These are phyloP conservation scores for Pythium scleroteichum DNA, from an alignment of 352 stramenopile species.

Conservation along the genomic window DNA sequence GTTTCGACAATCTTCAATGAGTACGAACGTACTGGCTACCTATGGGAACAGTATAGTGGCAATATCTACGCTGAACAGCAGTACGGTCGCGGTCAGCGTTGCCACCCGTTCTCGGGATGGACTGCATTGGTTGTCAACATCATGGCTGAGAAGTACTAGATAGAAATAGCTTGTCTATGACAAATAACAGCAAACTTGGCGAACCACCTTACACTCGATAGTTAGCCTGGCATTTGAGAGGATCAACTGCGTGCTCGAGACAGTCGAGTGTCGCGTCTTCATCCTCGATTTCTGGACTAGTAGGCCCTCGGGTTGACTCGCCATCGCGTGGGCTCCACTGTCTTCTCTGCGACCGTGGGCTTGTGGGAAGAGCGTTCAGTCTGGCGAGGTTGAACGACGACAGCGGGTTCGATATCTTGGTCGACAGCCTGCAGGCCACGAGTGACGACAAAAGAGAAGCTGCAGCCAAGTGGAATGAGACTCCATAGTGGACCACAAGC, in stretches of 20 bases:
- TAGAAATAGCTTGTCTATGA: not conserved
- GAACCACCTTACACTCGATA: constrained; percentile 52
- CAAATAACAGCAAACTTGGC: not conserved
- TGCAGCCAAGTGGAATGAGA: constrained; percentile 41
- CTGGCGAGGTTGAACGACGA: constrained; percentile 14
- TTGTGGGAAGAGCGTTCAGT: constrained; percentile 18
- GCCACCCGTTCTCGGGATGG: constrained; percentile 95
- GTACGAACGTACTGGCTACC: constrained; percentile 87
- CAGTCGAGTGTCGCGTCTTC: constrained; percentile 25
- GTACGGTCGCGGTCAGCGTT: constrained; percentile 85
- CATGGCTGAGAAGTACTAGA: constrained; percentile 90
- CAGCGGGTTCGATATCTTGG: constrained; percentile 14
- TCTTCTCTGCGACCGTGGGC: constrained; percentile 11
- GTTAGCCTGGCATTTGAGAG: constrained; percentile 55
- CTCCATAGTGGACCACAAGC: constrained; percentile 41
- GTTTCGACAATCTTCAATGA: constrained; percentile 68
- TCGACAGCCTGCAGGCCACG: constrained; percentile 10
- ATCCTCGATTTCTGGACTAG: constrained; percentile 10
- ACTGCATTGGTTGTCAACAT: constrained; percentile 92
- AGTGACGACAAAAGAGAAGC: constrained; percentile 24
- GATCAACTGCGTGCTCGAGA: constrained; percentile 32
- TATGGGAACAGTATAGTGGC: constrained; percentile 95
- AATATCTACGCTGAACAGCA: constrained; percentile 39
- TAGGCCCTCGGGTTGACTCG: constrained; percentile 5
- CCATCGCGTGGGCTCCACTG: constrained; percentile 18